These are phyloP conservation scores for Flaveria trinervia DNA, from an alignment of 129 eudicot genomes.

Conservation along the genomic window DNA sequence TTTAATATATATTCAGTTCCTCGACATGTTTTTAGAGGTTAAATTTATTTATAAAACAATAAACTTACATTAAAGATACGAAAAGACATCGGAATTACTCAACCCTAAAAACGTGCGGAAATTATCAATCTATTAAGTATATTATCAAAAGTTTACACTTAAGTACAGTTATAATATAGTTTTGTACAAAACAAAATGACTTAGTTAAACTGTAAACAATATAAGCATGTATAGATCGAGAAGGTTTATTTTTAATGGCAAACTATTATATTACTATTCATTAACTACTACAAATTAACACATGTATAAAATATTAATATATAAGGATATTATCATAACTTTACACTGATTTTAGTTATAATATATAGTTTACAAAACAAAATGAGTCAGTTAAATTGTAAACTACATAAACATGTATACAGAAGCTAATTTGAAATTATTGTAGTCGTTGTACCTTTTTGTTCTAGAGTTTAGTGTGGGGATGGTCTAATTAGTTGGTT, in stretches of 20 bases:
- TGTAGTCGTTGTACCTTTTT: conserved; percentile 34
- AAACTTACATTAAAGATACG: too few species aligned
- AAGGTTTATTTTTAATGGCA: background rate
- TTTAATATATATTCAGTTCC: too few species aligned
- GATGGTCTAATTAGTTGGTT: conserved; percentile 30
- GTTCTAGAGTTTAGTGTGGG: conserved; percentile 42
- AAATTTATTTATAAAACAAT: too few species aligned
- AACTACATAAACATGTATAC: conserved; percentile 13
- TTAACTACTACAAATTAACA: too few species aligned
- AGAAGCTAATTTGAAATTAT: conserved; percentile 30
- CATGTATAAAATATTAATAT: background rate
- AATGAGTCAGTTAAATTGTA: background rate
- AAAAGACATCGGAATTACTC: background rate
- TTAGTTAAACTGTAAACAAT: background rate
- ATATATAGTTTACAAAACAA: background rate
- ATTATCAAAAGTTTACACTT: background rate
- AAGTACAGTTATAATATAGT: background rate
- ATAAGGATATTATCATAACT: background rate
- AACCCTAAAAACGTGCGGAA: background rate
- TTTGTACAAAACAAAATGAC: background rate
- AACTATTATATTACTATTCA: too few species aligned
- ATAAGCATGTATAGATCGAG: conserved; percentile 15
- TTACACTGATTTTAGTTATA: background rate
- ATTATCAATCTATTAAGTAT: too few species aligned
- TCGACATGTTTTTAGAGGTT: too few species aligned